Conservation (phyloP, 78 protist species). For the Speleostelium caveatum region DNA sequence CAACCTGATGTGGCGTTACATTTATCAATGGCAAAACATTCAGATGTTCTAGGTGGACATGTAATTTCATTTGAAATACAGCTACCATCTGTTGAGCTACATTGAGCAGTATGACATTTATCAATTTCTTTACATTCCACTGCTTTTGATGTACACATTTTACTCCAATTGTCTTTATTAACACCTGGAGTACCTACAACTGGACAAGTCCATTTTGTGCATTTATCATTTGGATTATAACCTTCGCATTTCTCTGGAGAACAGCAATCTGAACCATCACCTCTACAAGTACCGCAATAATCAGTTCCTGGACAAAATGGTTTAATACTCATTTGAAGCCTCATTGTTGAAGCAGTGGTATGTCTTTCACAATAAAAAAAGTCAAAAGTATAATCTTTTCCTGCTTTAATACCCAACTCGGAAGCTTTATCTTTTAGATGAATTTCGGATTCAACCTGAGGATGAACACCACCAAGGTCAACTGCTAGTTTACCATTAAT, state of each 20-base stretch:
- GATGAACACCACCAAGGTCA: constrained; percentile 76
- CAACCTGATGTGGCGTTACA: no score
- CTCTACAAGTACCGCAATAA: constrained; percentile 26
- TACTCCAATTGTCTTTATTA: neutral
- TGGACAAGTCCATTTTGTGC: neutral
- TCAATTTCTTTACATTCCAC: neutral
- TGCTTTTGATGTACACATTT: neutral
- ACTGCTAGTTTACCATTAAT: constrained; percentile 52
- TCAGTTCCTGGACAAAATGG: neutral
- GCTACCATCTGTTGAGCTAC: neutral
- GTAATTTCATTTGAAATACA: no score
- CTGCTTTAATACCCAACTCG: neutral
- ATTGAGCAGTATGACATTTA: neutral
- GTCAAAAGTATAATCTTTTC: constrained; percentile 36
- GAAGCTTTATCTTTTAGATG: neutral
- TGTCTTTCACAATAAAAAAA: constrained; percentile 72
- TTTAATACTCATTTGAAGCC: constrained; percentile 7
- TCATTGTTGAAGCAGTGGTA: constrained; percentile 34
- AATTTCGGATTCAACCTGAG: no score
- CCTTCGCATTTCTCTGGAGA: neutral
- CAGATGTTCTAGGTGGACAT: no score
- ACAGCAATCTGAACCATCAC: constrained; percentile 38
- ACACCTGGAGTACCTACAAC: neutral
- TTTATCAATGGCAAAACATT: no score
- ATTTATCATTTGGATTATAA: constrained; percentile 4